Percentiles rank a stretch among this genome's conserved stretches.
These are phyloP conservation scores for Debaryomyces hansenii DNA, from an alignment of 805 yeast genomes.

Conservation along the genomic window DNA sequence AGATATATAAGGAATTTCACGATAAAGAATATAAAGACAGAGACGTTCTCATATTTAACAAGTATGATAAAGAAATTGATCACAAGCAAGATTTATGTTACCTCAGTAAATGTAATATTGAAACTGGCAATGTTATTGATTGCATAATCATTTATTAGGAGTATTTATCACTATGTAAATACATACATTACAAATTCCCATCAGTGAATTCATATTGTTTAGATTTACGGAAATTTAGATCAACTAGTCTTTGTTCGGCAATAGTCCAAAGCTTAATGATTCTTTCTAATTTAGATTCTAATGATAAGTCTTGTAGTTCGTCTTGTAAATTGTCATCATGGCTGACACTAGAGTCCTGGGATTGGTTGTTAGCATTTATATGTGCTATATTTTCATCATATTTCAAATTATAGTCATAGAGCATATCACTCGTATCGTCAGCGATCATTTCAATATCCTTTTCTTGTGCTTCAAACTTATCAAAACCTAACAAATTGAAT, in stretches of 20 bases:
- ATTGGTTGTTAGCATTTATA: neutral
- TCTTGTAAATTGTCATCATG: conserved; percentile 21
- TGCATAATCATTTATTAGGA: conserved; percentile 16
- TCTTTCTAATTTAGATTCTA: conserved; percentile 49
- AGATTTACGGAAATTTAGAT: conserved; percentile 26
- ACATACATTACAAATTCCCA: conserved; percentile 10
- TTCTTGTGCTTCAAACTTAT: conserved; percentile 1
- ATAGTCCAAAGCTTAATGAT: conserved; percentile 63
- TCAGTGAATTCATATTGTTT: conserved; percentile 22
- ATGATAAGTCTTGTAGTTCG: conserved; percentile 21
- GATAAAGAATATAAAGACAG: conserved; percentile 5
- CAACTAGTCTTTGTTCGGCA: conserved; percentile 55
- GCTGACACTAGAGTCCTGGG: conserved; percentile 6
- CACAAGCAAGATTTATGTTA: conserved; percentile 23
- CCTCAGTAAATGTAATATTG: conserved; percentile 37
- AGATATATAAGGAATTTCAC: conserved; percentile 20
- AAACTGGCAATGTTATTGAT: conserved; percentile 44
- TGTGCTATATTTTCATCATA: conserved; percentile 5
- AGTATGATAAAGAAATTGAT: conserved; percentile 23
- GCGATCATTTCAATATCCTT: conserved; percentile 8
- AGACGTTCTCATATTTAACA: conserved; percentile 31
- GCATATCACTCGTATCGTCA: conserved; percentile 1
- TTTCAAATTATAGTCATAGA: conserved; percentile 7
- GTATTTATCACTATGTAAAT: neutral
- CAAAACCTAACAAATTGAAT: conserved; percentile 16